Base-by-base conservation (phyloP, 2,329 filamentous ascomycete genomes). In the Mariannaea sp. region DNA sequence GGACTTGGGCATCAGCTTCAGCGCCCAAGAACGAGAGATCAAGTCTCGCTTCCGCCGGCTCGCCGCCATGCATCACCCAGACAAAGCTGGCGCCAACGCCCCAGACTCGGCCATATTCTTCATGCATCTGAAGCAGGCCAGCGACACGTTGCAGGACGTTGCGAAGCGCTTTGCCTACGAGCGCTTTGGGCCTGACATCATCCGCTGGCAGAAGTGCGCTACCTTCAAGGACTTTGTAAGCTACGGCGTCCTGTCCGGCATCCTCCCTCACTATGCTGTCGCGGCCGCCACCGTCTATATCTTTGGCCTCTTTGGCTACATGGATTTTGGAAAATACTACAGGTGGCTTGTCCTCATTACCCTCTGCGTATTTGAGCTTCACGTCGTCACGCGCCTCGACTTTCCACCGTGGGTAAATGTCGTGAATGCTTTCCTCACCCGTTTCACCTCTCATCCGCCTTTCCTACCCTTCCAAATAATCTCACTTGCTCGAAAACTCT, bases 381-480 rank as follows among this genome's bases (percentile, higher is more conserved):
- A 82, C 65, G 69, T 77, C 53, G 76, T 84, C 38, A 84, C 82
- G 35, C 75, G 83, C 2, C 81, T 83, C 1, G 64, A 68, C 8
- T 77, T 80, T 57, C 82, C 84, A 2, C 60, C 65, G 7, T 53
- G 80, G 58, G 72, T 81, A 32, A 69, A 70, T 7, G 39, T 75
- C 39, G 55, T 81, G 61, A 84, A 84, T 67, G 74, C 73, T 5
- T 20, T 75, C 30, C 65, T 80, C 10, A 61, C 68, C 1, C 67
- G 68, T 22, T 52, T 74, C 42, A 73, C 74, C 13, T 61, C 64
- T 7, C 80, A 84, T 49, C 76, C 82, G 3, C 82, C 87, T 3
- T 89, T 88, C 60, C 80, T 97, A 4, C 93, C 92, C 2, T 99
- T 94, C 69, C 92, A 99, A 73, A 77, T 89, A 61, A 81, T 97